These are phyloP conservation scores for Ogataea haglerorum DNA, from an alignment of 805 yeast species.

Conservation along the genomic window DNA sequence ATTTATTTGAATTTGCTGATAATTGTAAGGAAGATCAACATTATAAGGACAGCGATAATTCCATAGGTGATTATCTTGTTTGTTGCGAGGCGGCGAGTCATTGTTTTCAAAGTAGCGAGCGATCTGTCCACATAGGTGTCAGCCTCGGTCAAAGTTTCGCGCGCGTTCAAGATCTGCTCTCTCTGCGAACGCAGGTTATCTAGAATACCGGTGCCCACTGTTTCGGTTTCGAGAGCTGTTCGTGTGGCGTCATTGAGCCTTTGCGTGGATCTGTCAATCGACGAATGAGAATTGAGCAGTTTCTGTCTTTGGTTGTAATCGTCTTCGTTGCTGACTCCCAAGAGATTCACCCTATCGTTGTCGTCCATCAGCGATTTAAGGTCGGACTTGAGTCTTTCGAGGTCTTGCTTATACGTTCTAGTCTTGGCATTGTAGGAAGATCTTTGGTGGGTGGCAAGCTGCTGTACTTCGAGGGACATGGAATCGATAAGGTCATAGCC, in stretches of 20 bases:
- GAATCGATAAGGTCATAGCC: conserved; percentile 79
- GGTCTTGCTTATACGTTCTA: conserved; percentile 63
- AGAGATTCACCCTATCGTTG: conserved; percentile 67
- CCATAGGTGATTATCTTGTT: conserved; percentile 88
- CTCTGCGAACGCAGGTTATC: conserved; percentile 88
- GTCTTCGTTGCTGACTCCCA: conserved; percentile 52
- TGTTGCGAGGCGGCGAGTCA: conserved; percentile 92
- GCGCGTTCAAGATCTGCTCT: conserved; percentile 82
- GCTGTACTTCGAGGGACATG: conserved; percentile 81
- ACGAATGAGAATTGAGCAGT: conserved; percentile 69
- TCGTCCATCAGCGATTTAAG: conserved; percentile 60
- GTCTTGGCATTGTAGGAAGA: conserved; percentile 70
- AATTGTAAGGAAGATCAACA: conserved; percentile 77
- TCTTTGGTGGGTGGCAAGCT: conserved; percentile 71
- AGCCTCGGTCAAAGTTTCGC: conserved; percentile 84
- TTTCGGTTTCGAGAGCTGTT: conserved; percentile 88
- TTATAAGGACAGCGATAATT: conserved; percentile 80
- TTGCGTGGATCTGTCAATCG: conserved; percentile 79
- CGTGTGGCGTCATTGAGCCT: conserved; percentile 84
- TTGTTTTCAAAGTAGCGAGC: conserved; percentile 77
- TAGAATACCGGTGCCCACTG: conserved; percentile 85
- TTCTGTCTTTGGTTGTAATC: conserved; percentile 73
- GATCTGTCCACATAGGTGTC: conserved; percentile 91
- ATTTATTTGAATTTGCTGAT: conserved; percentile 71
- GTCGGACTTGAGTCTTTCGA: conserved; percentile 52